These are phyloP conservation scores for Trichophyton schoenleinii DNA, from an alignment of 2,329 filamentous ascomycete species.

Conservation along the genomic window DNA sequence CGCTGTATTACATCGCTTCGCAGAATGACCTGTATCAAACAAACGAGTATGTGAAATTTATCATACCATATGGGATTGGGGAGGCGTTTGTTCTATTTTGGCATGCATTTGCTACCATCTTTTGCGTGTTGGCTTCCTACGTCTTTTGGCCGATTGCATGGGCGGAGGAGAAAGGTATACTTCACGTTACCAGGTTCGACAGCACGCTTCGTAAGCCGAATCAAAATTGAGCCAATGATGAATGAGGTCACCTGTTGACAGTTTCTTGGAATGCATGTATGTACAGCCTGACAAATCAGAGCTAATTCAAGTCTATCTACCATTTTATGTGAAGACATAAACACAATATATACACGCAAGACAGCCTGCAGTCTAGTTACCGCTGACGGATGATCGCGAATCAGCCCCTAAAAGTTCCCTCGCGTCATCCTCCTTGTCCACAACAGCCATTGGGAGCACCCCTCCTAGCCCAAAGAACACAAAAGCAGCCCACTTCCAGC, in stretches of 20 bases:
- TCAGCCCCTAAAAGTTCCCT: not conserved
- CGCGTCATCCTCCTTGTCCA: conserved; percentile 49
- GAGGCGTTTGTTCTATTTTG: conserved; percentile 45
- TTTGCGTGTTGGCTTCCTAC: conserved; percentile 51
- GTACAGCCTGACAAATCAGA: conserved; percentile 4
- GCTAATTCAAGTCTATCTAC: too few relatives aligned
- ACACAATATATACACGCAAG: too few relatives aligned
- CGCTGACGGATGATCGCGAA: not conserved
- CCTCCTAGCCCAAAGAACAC: conserved; percentile 65
- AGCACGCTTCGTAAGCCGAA: not conserved
- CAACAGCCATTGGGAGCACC: conserved; percentile 52
- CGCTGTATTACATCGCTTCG: conserved; percentile 56
- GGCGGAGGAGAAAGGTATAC: conserved; percentile 32
- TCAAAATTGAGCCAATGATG: conserved; percentile 5
- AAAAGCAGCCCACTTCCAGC: conserved; percentile 82
- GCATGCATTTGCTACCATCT: conserved; percentile 52
- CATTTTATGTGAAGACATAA: too few relatives aligned
- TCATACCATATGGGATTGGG: conserved; percentile 49
- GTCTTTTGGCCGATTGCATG: conserved; percentile 40
- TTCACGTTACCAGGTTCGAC: not conserved
- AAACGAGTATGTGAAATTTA: conserved; percentile 62
- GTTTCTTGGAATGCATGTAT: conserved; percentile 9
- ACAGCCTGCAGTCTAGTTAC: not conserved
- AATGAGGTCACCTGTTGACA: too few relatives aligned
- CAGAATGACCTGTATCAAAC: conserved; percentile 77